Evolutionary conservation across 768 basidiomycete genomes (phyloP), one percentile per base, ranked within the genome.

Genomic region (Boletellus ananiceps): DNA sequence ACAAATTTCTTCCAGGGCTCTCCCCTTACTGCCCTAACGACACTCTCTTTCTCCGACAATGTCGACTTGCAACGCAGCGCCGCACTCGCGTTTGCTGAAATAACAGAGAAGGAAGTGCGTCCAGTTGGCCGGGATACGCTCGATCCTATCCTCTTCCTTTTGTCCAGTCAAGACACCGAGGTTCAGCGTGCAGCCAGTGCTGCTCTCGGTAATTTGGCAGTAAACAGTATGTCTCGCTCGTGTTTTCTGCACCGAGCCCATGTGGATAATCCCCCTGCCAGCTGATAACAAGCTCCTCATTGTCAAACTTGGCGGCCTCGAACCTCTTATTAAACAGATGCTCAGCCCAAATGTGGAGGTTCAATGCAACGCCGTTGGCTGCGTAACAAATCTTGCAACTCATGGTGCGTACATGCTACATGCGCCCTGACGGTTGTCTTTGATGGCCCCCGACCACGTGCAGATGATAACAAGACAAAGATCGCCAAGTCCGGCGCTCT

Each of bases 391-490:
- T 67, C 79, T 99, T 38, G 96, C 96, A 13, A 99, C 95, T 1
- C 95, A 98, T 71, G 95, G 94, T 95, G 50, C 47, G 82, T 68
- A 46, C 46, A 52, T 49, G 31, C 36, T 67, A 46, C 46, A 52
- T 49, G 31, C 36, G 23, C 44, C 23, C 14, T 32, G 39, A 42
- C 33, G 13, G n/a, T 18, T 48, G 29, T 34, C 4, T 51, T 31
- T 37, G 29, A 51, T 55, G 37, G 44, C 50, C 41, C 57, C 35
- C 18, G 8, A 44, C 21, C 55, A 45, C 50, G 45, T 57, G 13
- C 55, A 96, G 94, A 99, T 62, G 96, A 99, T 68, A 99, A 99
- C 79, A 99, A 99, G 79, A 96, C 93, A 44, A 96, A 95, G 79
- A 99, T 99, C 49, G 96, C 96, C 35, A 97, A 97, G 78, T 96